Conservation (phyloP, 768 basidiomycete species). For the Boletus sp. region DNA sequence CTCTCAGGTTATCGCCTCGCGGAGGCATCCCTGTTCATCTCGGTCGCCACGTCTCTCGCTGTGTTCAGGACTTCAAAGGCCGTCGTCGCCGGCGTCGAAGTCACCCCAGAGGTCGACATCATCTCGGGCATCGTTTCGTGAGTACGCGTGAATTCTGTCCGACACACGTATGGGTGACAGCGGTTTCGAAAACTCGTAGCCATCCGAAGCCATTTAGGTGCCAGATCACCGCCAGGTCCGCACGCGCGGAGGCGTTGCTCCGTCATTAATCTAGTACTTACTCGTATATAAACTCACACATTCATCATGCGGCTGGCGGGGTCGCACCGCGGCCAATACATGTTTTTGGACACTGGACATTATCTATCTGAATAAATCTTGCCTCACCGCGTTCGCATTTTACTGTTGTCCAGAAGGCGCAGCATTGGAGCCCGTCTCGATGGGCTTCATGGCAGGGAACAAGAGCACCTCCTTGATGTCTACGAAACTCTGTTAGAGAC, state of each 20-base stretch:
- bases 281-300: too few species aligned
- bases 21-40: slow-evolving; percentile 27
- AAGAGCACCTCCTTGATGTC: slow-evolving; percentile 96
- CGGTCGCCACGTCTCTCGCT: slow-evolving; percentile 40
- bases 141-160: background rate
- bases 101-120: slow-evolving; percentile 43
- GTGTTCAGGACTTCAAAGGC: slow-evolving; percentile 44
- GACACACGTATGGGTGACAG: background rate
- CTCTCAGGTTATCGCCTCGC: slow-evolving; percentile 31
- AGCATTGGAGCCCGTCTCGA: slow-evolving; percentile 45
- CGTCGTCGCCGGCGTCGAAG: slow-evolving; percentile 39
- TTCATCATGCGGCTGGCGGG: too few species aligned
- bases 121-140: slow-evolving; percentile 47
- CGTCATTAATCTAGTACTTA: background rate
- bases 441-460: slow-evolving; percentile 97
- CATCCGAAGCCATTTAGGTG: slow-evolving; percentile 59
- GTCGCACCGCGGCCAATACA: too few species aligned
- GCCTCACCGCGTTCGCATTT: background rate
- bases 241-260: slow-evolving; percentile 32
- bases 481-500: slow-evolving; percentile 28
- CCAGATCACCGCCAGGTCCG: slow-evolving; percentile 51
- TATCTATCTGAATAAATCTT: too few species aligned
- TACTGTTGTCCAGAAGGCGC: slow-evolving; percentile 26
- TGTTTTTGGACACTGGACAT: too few species aligned
- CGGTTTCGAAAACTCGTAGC: background rate